These are phyloP conservation scores for Monilinia vaccinii-corymbosi DNA, from an alignment of 2,329 filamentous ascomycete genomes.

Conservation along the genomic window DNA sequence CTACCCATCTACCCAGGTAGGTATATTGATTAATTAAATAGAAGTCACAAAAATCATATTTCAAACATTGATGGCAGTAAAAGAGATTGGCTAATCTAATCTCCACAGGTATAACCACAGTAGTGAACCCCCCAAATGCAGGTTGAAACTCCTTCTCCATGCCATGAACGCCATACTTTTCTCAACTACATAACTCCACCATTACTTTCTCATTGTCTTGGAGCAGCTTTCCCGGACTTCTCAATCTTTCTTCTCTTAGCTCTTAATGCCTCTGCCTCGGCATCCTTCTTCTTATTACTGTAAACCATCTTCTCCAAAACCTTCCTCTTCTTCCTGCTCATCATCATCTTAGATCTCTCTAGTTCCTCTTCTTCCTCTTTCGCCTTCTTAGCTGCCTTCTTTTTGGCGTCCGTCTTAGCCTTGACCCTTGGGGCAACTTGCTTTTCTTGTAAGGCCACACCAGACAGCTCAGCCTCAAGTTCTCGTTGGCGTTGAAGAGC, in stretches of 20 bases:
- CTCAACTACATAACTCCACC: slow-evolving; percentile 3
- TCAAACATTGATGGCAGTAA: background rate
- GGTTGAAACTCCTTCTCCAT: slow-evolving; percentile 10
- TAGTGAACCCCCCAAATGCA: slow-evolving; percentile 7
- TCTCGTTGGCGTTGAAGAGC: slow-evolving; percentile 74
- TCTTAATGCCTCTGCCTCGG: slow-evolving; percentile 77
- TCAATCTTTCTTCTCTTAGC: slow-evolving; percentile 88
- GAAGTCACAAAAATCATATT: background rate
- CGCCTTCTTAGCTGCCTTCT: slow-evolving; percentile 60
- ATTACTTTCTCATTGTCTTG: slow-evolving; percentile 14
- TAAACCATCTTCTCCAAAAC: slow-evolving; percentile 96
- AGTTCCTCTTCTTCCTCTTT: slow-evolving; percentile 76
- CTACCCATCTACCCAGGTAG: too few relatives aligned
- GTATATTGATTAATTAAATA: background rate
- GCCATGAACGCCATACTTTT: slow-evolving; percentile 22
- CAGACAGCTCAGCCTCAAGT: slow-evolving; percentile 83
- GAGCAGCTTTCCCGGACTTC: slow-evolving; percentile 34
- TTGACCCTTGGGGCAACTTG: slow-evolving; percentile 46
- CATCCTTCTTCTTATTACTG: slow-evolving; percentile 87
- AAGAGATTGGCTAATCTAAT: slow-evolving; percentile 7
- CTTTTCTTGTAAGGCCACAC: slow-evolving; percentile 49
- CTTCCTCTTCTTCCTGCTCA: slow-evolving; percentile 96
- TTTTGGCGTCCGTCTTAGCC: slow-evolving; percentile 60
- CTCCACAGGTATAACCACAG: slow-evolving; percentile 1
- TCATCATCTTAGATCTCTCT: slow-evolving; percentile 94